Evolutionary conservation across 805 yeast genomes (phyloP), one percentile per base, ranked within the genome.

Genomic region (Candida maesae): DNA sequence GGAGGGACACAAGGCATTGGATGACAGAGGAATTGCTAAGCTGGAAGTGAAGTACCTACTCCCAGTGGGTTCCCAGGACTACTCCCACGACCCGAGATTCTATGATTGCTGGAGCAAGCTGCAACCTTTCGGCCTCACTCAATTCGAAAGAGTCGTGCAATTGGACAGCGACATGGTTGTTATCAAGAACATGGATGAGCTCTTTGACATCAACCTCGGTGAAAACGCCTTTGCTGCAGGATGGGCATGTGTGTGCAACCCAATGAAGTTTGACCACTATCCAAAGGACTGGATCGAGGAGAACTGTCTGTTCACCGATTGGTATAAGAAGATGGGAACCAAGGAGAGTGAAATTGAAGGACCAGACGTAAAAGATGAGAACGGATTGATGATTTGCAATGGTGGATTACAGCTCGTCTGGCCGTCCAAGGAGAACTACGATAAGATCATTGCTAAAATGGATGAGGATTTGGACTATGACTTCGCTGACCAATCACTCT

Each of bases 161-260:
- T 60, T 78, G 41, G 84, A 78, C 50, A 68, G 76, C 14, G 84
- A 78, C 56, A 78, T 79, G 83, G 61, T 76, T 21, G 78, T 78
- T 2, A 41, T 73, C 8, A 61, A 64, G 41, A 78, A 78, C 50
- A 74, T 78, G 78, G 84, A 78, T 56, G 83, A 77, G 50, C 58
- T 78, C 32, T 72, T 78, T 72, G 72, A 70, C 7, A 36, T 75
- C 15, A 65, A 66, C 9, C 54, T 78, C 35, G 52, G 61, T 36
- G 55, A 53, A 3, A 48, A 53, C 9, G 69, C 64, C 4, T 76
- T 78, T 59, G 84, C 81, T 0, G 81, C 82, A 0, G 56, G 74
- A 10, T 78, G 77, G 47, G 82, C 83, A 3, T 78, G 84, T 57
- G 79, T 76, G 17, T 78, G 84, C 58, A 78, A 78, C 48, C 84